phyloP scores from a whole-genome alignment of 371 early-diverging fungal species.

The Lichtheimia corymbifera region DNA sequence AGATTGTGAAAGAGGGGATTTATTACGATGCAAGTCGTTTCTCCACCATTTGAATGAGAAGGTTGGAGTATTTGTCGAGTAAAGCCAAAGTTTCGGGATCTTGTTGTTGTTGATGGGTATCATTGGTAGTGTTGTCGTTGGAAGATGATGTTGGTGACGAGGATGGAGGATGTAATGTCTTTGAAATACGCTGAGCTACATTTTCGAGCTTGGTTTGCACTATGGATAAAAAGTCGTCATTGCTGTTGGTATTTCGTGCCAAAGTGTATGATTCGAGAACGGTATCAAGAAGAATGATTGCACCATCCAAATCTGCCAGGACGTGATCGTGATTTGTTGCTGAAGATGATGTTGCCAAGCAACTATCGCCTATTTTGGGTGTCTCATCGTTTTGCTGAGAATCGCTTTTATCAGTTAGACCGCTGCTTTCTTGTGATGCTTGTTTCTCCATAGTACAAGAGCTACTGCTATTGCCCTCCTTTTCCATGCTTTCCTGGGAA shows the following conservation, averaged over 20 bases:
- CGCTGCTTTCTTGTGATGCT: no score
- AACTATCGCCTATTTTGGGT: no score
- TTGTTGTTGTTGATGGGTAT: neutral
- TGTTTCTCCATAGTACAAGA: no score
- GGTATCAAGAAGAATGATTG: slow-evolving; percentile 29
- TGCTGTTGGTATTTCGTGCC: neutral
- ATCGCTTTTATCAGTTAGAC: no score
- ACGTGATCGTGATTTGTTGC: slow-evolving; percentile 6
- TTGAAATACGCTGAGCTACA: neutral
- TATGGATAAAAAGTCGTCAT: neutral
- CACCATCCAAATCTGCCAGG: slow-evolving; percentile 35
- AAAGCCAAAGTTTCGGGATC: slow-evolving; percentile 15
- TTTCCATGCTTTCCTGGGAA: no score
- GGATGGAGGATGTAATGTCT: slow-evolving; percentile 3
- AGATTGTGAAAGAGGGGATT: no score
- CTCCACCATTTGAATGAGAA: slow-evolving; percentile 24
- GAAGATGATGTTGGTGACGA: no score
- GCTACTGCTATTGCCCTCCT: no score
- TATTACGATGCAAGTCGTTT: slow-evolving; percentile 8
- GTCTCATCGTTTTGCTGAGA: no score
- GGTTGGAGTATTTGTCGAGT: slow-evolving; percentile 21
- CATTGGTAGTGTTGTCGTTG: neutral
- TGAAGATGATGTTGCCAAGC: no score
- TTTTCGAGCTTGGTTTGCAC: neutral
- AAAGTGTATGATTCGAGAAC: slow-evolving; percentile 22